Evolutionary conservation across 768 basidiomycete genomes (phyloP), one percentile per base, ranked within the genome.

Genomic region (Boletus pseudo-olivaceus): DNA sequence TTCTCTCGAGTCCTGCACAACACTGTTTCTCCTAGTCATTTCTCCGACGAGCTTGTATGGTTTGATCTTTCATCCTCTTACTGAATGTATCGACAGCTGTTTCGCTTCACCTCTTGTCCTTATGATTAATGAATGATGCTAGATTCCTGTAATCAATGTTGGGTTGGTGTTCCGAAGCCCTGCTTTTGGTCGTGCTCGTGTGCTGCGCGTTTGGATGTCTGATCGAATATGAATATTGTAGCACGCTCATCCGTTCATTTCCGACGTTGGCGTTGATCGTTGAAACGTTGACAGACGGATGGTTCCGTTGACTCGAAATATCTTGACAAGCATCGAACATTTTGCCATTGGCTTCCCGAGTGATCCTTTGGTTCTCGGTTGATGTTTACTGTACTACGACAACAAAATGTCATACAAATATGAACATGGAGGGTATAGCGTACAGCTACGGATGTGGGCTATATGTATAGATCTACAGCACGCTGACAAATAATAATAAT

Each of bases 21-120:
- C 47, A 53, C 20, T 65, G 51, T 66, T 52, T 56, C 34, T 37
- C 19, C 34, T 67, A 59, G 53, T 46, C 49, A 30, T 56, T 51
- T 42, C 34, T 30, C 33, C 7, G 41, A 53, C 32, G 37, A 46
- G 45, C 55, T 35, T 49, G 53, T 62, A 55, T 29, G 50, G 46
- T 43, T 47, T 34, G 37, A 19, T 55, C 45, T 45, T 60, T 41
- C 48, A 30, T 56, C 40, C 32, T 30, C n/a, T 38, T 29, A 51
- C 54, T n/a, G 34, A 64, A 14, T 72, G 68, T 69, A 69, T 69
- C 59, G 47, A 65, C 66, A 67, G 56, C 42, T 40, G 32, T 53
- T 59, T 49, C 50, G 43, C 39, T 23, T 50, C 47, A 19, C 30
- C 41, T 42, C 27, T 55, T 54, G 55, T 57, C 34, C 55, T 57